phyloP scores from a whole-genome alignment of 345 rosid species.

The Ailanthus altissimus region DNA sequence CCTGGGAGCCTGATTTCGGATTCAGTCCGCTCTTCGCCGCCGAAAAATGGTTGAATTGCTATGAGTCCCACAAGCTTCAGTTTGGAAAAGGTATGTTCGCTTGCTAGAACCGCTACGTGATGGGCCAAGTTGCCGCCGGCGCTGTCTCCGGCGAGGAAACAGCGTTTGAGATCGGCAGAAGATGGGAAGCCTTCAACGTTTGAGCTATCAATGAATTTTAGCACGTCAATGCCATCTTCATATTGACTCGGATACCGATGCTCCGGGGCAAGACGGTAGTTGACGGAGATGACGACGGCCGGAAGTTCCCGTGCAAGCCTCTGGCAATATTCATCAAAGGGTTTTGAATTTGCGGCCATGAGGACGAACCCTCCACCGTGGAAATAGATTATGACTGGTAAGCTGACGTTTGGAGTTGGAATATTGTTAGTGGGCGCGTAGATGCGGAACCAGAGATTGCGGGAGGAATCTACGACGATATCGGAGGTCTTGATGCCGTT shows the following conservation, averaged over 20 bases:
- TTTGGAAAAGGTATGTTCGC: not conserved
- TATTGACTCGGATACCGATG: slow-evolving; percentile 36
- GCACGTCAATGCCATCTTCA: slow-evolving; percentile 30
- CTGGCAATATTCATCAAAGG: slow-evolving; percentile 28
- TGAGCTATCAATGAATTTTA: slow-evolving; percentile 1
- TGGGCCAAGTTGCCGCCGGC: slow-evolving; percentile 39
- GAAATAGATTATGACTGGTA: slow-evolving; percentile 35
- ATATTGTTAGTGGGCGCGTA: not conserved
- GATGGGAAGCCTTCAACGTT: not conserved
- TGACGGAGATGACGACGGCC: slow-evolving; percentile 32
- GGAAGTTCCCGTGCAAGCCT: slow-evolving; percentile 29
- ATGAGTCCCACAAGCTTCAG: slow-evolving; percentile 26
- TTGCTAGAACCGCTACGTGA: slow-evolving; percentile 26
- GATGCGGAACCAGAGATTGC: slow-evolving; percentile 38
- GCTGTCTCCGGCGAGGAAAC: slow-evolving; percentile 36
- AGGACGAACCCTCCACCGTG: slow-evolving; percentile 45
- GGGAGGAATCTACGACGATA: slow-evolving; percentile 18
- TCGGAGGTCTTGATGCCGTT: slow-evolving; percentile 22
- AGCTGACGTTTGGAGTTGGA: not conserved
- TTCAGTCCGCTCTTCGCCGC: slow-evolving; percentile 35
- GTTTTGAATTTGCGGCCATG: slow-evolving; percentile 19
- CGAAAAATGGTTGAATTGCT: slow-evolving; percentile 34
- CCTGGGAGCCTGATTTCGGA: slow-evolving; percentile 20
- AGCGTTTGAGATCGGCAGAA: not conserved
- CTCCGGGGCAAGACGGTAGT: slow-evolving; percentile 44